Conservation (phyloP, 2,329 filamentous ascomycete species). For the Aureobasidium sp. region DNA sequence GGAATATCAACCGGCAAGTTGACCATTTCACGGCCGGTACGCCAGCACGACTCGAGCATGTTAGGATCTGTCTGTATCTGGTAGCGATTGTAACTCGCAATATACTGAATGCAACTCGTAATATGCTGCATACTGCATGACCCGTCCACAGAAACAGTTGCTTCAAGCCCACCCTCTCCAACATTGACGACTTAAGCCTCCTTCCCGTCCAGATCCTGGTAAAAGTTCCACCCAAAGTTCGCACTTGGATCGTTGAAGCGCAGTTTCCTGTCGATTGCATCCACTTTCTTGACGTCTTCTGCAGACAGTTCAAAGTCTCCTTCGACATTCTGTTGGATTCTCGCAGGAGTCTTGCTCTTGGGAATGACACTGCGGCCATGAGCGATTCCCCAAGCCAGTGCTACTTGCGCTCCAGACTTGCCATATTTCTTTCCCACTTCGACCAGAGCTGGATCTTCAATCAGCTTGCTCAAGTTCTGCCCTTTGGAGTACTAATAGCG, state of each 20-base stretch:
- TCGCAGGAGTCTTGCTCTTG: conserved; percentile 41
- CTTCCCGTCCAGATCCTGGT: conserved; percentile 53
- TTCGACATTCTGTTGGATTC: conserved; percentile 31
- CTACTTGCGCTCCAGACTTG: conserved; percentile 46
- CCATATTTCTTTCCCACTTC: conserved; percentile 48
- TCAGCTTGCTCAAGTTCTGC: conserved; percentile 41
- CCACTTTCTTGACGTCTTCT: conserved; percentile 52
- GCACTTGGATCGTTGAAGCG: conserved; percentile 55
- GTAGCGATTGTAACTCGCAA: neutral
- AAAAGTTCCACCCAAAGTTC: conserved; percentile 53
- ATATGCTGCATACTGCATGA: neutral
- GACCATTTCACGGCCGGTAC: neutral
- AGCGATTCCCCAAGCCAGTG: conserved; percentile 49
- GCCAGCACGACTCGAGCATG: neutral
- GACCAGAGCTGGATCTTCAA: conserved; percentile 44
- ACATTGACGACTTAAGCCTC: conserved; percentile 18
- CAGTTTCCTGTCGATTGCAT: conserved; percentile 52
- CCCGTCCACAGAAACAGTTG: neutral
- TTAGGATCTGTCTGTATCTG: neutral
- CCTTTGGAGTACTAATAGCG: conserved; percentile 33
- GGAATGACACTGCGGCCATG: conserved; percentile 47
- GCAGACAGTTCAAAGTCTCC: conserved; percentile 52
- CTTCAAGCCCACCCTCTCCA: too few relatives aligned
- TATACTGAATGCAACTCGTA: neutral
- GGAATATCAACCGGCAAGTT: neutral